A percentile compares a stretch with the other conserved stretches of the same genome.
Evolutionary conservation across 345 rosid genomes (phyloP).

Genomic region (Salix brachista): DNA sequence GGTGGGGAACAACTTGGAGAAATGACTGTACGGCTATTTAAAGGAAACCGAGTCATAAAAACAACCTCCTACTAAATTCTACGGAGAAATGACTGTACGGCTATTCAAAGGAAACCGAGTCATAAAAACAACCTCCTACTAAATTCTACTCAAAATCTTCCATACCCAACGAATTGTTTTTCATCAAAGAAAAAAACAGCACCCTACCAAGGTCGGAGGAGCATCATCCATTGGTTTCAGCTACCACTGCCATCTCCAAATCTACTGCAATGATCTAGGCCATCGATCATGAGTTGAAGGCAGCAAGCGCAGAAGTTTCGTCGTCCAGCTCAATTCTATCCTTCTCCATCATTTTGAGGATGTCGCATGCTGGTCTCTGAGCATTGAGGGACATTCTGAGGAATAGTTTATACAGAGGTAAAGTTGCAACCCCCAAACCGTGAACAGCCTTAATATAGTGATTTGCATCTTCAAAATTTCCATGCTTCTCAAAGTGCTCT

Average conservation of each 20-base stretch:
- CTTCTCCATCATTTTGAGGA: slow-evolving; percentile 53
- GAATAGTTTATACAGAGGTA: slow-evolving; percentile 41
- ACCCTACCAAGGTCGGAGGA: too few relatives aligned
- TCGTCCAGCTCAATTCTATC: slow-evolving; percentile 39
- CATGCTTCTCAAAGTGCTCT: slow-evolving; percentile 46
- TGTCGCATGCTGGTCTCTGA: slow-evolving; percentile 32
- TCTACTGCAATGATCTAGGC: background rate
- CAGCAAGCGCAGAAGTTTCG: slow-evolving; percentile 32
- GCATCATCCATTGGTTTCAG: too few relatives aligned
- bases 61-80: too few relatives aligned
- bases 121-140: too few relatives aligned
- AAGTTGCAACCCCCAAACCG: slow-evolving; percentile 44
- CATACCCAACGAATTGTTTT: too few relatives aligned
- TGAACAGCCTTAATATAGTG: slow-evolving; percentile 37
- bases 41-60: too few relatives aligned
- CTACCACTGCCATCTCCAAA: background rate
- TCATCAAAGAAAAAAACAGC: too few relatives aligned
- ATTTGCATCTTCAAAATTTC: slow-evolving; percentile 44
- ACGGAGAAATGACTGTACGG: too few relatives aligned
- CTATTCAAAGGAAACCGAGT: too few relatives aligned
- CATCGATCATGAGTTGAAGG: background rate
- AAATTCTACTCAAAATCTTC: too few relatives aligned
- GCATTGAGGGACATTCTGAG: slow-evolving; percentile 43
- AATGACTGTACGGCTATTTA: too few relatives aligned
- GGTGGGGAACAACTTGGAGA: too few relatives aligned